Percentiles rank a stretch among this genome's conserved stretches.
phyloP scores from a whole-genome alignment of 768 basidiomycete genomes.

The Dacryopinax primogenitus region DNA sequence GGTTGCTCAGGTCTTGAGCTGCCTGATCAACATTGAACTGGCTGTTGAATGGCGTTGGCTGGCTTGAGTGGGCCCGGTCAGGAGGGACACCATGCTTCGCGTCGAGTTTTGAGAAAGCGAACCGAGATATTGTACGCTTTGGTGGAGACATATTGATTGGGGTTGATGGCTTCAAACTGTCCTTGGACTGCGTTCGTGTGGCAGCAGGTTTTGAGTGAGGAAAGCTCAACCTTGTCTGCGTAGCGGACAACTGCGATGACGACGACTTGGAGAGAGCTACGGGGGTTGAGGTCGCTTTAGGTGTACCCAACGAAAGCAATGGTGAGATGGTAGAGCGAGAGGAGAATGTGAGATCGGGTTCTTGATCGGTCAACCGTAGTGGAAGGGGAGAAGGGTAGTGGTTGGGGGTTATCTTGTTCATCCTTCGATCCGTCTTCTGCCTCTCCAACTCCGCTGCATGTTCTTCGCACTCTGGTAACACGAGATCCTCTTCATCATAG shows the following conservation, averaged over 20 bases:
- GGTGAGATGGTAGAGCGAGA: too few relatives aligned
- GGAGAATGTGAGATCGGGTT: too few relatives aligned
- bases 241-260: too few relatives aligned
- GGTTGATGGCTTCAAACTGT: too few relatives aligned
- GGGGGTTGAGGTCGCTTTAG: too few relatives aligned
- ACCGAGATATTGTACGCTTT: background rate
- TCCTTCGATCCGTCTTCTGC: background rate
- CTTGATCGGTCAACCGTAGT: background rate
- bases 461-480: background rate
- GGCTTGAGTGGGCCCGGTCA: background rate
- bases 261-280: too few relatives aligned
- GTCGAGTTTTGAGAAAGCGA: background rate
- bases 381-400: background rate
- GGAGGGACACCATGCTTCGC: background rate
- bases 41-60: background rate
- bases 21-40: background rate
- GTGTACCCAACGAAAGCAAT: too few relatives aligned
- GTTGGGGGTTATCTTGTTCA: too few relatives aligned
- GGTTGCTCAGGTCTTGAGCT: background rate
- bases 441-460: background rate
- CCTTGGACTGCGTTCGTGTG: too few relatives aligned
- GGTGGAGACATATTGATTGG: too few relatives aligned
- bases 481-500: background rate
- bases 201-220: too few relatives aligned
- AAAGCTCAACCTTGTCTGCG: too few relatives aligned